Evolutionary conservation across 352 stramenopile species (phyloP), one percentile per base, ranked within the genome.

Genomic region (Pythium folliculosum): DNA sequence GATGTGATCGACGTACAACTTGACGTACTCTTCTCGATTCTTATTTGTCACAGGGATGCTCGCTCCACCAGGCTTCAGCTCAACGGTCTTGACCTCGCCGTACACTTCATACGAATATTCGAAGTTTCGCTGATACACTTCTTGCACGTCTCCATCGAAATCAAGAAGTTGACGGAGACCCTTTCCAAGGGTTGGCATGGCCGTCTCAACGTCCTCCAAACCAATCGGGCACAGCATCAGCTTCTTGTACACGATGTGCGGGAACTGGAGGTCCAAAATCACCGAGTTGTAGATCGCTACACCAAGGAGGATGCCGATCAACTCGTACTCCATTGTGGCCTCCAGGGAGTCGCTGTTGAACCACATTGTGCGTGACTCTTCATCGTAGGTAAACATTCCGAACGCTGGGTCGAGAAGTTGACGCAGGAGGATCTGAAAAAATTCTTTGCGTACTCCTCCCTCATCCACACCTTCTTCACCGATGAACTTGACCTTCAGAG

Each of bases 271-370:
- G 32, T 95, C 87, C 23, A 95, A 60, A 43, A 95, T 94, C 23
- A 95, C 86, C 10, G 78, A 77, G 25, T 96, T 96, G 69, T 96
- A 96, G 47, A 96, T 92, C 14, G 88, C 88, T 9, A 96, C 63
- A 23, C 81, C 88, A 5, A 94, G 68, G 13, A 96, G 59, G 40
- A 90, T 92, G 27, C 88, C 88, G 71, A 96, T 92, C 14, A 96
- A 73, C 69, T 96, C 84, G 63, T 89, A 96, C 77, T 94, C 84
- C 79, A 92, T 93, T 5, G 80, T 89, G 2, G 79, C 70, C 63
- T 94, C 86, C n/a, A 91, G 62, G 4, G 86, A 94, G 48, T 94
- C 83, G 49, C 78, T 86, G 67, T 92, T 94, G 60, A 94, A 94
- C 86, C 86, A 94, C 22, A 94, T 64, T 19, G 76, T 82, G 8